phyloP scores from a whole-genome alignment of 2,329 filamentous ascomycete species.

The Dothideomycetes sp. region DNA sequence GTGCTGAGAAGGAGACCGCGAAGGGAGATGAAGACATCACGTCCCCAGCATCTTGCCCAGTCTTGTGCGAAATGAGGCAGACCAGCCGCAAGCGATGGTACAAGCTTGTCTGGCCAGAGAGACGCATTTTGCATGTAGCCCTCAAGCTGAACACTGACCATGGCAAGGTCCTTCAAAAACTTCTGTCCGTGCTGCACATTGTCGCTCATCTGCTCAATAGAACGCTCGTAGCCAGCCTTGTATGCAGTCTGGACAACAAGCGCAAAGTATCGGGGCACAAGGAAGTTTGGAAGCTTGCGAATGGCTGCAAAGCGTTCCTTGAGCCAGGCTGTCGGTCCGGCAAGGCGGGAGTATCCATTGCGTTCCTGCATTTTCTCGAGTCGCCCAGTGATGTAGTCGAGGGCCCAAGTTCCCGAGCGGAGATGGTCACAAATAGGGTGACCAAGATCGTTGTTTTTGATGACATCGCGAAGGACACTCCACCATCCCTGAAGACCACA shows the following conservation, averaged over 20 bases:
- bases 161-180: constrained; percentile 77
- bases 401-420: constrained; percentile 79
- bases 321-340: constrained; percentile 64
- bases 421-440: constrained; percentile 91
- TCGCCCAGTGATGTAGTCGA: constrained; percentile 76
- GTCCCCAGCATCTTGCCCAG: constrained; percentile 95
- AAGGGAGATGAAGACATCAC: constrained; percentile 92
- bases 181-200: constrained; percentile 72
- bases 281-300: constrained; percentile 72
- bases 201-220: constrained; percentile 65
- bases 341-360: constrained; percentile 50
- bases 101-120: constrained; percentile 72
- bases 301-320: constrained; percentile 77
- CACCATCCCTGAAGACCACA: constrained; percentile 98
- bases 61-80: constrained; percentile 87
- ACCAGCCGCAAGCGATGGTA: constrained; percentile 82
- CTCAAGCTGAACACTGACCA: constrained; percentile 87
- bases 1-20: constrained; percentile 87
- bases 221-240: constrained; percentile 67
- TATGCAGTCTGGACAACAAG: constrained; percentile 82
- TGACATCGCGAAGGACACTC: constrained; percentile 77
- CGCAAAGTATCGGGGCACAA: constrained; percentile 87
- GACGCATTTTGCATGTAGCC: constrained; percentile 85
- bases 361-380: constrained; percentile 58
- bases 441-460: constrained; percentile 79